Evolutionary conservation across 164 flowering plant genomes (phyloP).

Genomic region (Kingdonia uniflora): DNA sequence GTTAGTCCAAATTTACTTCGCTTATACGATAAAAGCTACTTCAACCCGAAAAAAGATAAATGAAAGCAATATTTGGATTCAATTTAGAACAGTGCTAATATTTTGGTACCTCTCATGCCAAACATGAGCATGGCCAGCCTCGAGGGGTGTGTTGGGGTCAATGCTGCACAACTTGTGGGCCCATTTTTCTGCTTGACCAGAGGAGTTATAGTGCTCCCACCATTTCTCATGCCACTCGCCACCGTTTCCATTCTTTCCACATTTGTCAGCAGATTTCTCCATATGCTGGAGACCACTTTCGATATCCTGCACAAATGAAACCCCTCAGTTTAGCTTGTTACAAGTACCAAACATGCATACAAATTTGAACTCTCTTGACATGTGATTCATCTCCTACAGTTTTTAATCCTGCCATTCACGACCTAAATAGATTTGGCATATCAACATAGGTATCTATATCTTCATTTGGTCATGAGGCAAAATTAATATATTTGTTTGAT

Average conservation of each 20-base stretch:
- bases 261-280: conserved; percentile 78
- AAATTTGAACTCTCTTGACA: background rate
- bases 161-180: conserved; percentile 95
- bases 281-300: conserved; percentile 39
- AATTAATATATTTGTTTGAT: no score
- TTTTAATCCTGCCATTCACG: no score
- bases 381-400: no score
- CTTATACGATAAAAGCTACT: no score
- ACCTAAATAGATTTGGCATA: no score
- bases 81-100: background rate
- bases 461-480: no score
- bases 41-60: no score
- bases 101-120: conserved; percentile 87
- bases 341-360: background rate
- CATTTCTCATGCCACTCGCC: conserved; percentile 79
- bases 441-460: no score
- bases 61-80: background rate
- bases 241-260: conserved; percentile 66
- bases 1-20: no score
- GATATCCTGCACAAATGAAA: conserved; percentile 29
- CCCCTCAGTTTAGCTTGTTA: conserved; percentile 1
- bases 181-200: conserved; percentile 86
- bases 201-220: conserved; percentile 80
- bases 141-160: conserved; percentile 66
- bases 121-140: conserved; percentile 94